Evolutionary conservation across 306 rosid genomes (phyloP).

Genomic region (Boehmeria nivea): DNA sequence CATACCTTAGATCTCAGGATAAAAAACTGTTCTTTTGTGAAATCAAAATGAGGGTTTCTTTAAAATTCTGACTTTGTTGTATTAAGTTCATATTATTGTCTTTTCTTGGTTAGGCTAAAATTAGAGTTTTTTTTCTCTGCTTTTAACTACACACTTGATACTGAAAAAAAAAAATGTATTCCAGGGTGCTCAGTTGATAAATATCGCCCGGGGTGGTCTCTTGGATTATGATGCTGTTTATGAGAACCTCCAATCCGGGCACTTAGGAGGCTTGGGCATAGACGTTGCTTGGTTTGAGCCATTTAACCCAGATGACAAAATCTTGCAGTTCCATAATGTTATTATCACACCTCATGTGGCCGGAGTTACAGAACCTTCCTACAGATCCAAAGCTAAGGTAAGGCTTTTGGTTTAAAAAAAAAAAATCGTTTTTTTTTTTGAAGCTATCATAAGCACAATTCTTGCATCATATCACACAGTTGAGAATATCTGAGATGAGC

Average conservation of each 20-base stretch:
- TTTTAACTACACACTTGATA: neutral
- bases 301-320: conserved; percentile 61
- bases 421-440: no score
- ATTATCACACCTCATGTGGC: conserved; percentile 85
- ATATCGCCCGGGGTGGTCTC: conserved; percentile 69
- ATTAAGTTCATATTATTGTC: no score
- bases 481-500: no score
- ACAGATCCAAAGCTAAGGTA: conserved; percentile 83
- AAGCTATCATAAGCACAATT: no score
- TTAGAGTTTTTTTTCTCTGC: neutral
- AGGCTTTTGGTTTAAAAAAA: conserved; percentile 1
- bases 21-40: no score
- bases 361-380: conserved; percentile 76
- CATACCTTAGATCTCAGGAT: no score
- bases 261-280: conserved; percentile 80
- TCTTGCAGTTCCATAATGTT: conserved; percentile 65
- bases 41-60: no score
- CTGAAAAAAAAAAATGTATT: neutral
- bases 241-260: conserved; percentile 51
- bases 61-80: no score
- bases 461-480: no score
- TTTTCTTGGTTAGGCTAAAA: no score
- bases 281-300: conserved; percentile 96
- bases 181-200: conserved; percentile 82
- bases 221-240: conserved; percentile 59